Evolutionary conservation across 2,329 filamentous ascomycete species (phyloP), one percentile per base, ranked within the genome.

Genomic region (Colletotrichum sp.): DNA sequence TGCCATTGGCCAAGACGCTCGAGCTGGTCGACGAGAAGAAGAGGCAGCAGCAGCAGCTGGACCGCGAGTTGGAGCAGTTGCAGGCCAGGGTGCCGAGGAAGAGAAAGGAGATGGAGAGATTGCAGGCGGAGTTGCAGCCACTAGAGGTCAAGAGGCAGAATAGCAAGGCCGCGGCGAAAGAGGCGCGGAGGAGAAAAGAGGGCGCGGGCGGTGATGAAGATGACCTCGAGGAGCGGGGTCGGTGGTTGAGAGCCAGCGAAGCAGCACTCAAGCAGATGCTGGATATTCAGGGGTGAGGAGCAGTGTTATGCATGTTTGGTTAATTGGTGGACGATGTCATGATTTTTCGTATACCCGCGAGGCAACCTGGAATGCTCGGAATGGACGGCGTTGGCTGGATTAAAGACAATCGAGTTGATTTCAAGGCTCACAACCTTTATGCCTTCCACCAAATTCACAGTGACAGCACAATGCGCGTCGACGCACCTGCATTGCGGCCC

Each of bases 191-290:
- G 80, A 89, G 93, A 79, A 93, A 92, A 82, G 93, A 95, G 80
- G 89, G 89, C 13, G 89, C 92, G 10, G 91, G 92, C 7, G 93
- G 93, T 7, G 90, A 92, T 57, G 91, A 91, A 18, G 94, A 95
- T 79, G 94, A 96, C 80, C 83, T 96, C 36, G 94, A 96, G 82
- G 93, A 94, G 83, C 90, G 92, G 79, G 94, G 93, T 7, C 88
- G 94, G 78, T 96, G 94, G 94, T 92, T 93, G 85, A 90, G 91
- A 78, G 93, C 92, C 21, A 92, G 91, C n/a, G 94, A 95, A 81
- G 85, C 86, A 10, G 89, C 88, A 15, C 82, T 96, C 82, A 91
- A 86, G 80, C 88, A 90, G 74, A 91, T 94, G 84, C 81, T 95
- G 79, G 91, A 92, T 78, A 86, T 92, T 18, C 84, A 89, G 79